Evolutionary conservation across 179 eudicot genomes (phyloP), one percentile per base, ranked within the genome.

Genomic region (Corrigiola litoralis): DNA sequence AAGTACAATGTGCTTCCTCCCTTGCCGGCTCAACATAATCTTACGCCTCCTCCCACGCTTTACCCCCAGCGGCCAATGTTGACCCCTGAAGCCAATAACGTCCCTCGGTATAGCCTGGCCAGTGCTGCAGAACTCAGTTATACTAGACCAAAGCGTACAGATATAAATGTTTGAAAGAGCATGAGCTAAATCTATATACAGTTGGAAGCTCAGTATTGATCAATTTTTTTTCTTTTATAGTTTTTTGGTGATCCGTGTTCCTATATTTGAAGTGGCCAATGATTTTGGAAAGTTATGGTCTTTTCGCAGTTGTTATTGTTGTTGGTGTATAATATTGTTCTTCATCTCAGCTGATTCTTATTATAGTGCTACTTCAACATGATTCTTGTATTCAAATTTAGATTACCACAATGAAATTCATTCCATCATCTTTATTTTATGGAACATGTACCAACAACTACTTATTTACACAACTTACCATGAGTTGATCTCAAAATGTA

Each of bases 51-150:
- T 57, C 96, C 97, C 33, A 94, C 97, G 6, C 88, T 90, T 48
- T 90, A 90, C 72, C 99, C 99, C 42, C 99, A 94, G 71, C 94
- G 89, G 74, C 99, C 99, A 28, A 79, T 94, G 78, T 79, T 80
- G 16, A 90, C 96, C 18, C 96, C 96, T 1, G 97, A 88, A 53
- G 79, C 77, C 62, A 84, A 81, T 58, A 83, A 55, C 66, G 61
- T 90, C 42, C 96, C 95, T 24, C 86, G 96, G 66, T 94, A 77
- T 77, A 77, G 78, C n/a, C 58, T 75, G 17, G 59, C 80, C 6
- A 61, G 79, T 17, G 72, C 91, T 37, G 68, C 84, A 14, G 97
- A 90, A 40, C 63, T 77, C 67, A 74, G 81, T 70, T 86, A 82
- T 54, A 70, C 83, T 6, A 81, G 88, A 63, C 83, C 86, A 21